These are phyloP conservation scores for Russula griseocarnosa DNA, from an alignment of 768 basidiomycete species.

Conservation along the genomic window DNA sequence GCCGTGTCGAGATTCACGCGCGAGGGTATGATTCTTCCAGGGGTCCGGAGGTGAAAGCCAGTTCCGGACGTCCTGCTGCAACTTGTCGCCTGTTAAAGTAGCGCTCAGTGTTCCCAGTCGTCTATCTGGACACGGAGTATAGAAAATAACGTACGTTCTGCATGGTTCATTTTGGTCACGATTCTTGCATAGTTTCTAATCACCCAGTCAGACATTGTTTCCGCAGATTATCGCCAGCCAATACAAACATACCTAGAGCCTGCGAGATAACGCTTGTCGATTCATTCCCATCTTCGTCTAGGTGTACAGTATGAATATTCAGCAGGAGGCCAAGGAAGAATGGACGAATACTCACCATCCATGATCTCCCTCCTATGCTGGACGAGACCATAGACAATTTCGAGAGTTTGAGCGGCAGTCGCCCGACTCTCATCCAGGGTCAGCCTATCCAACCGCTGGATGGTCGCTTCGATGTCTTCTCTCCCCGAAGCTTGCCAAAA, in stretches of 20 bases:
- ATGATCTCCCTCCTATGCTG: too few relatives aligned
- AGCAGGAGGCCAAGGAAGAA: not conserved
- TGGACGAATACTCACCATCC: not conserved
- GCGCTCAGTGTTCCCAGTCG: not conserved
- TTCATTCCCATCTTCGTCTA: not conserved
- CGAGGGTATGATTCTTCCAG: not conserved
- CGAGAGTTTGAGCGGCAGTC: not conserved
- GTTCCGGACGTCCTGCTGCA: not conserved
- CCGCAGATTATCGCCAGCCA: not conserved
- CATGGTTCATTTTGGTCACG: not conserved
- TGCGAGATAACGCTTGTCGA: not conserved
- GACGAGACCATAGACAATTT: not conserved
- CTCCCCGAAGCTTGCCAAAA: not conserved
- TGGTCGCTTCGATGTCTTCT: not conserved
- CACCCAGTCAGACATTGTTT: not conserved
- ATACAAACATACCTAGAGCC: not conserved
- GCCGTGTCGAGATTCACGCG: not conserved
- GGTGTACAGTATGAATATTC: too few relatives aligned
- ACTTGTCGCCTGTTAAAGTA: not conserved
- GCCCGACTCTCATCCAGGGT: not conserved
- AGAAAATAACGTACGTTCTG: not conserved
- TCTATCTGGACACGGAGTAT: too few relatives aligned
- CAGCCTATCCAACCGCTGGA: not conserved
- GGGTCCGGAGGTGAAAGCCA: constrained; percentile 19
- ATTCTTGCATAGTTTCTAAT: constrained; percentile 6